Conservation (phyloP, 2,329 filamentous ascomycete species). For the Pseudophaeomoniella oleicola region DNA sequence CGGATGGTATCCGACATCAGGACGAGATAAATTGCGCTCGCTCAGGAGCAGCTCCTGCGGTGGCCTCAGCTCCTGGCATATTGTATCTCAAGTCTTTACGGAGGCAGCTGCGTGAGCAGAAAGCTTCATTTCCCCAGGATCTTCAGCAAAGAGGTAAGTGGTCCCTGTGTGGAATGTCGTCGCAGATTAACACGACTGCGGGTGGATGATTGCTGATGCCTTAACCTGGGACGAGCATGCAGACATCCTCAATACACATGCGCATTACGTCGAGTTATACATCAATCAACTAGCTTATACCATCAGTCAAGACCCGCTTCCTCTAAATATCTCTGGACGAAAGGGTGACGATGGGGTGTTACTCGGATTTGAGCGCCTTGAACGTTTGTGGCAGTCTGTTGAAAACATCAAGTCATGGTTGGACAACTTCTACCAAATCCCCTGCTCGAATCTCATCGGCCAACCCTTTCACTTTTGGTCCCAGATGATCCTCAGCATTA, state of each 20-base stretch:
- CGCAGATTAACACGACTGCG: conserved; percentile 2
- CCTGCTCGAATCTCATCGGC: conserved; percentile 13
- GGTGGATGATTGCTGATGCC: background rate
- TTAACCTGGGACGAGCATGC: conserved; percentile 1
- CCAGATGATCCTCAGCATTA: conserved; percentile 20
- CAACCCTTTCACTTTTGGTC: conserved; percentile 23
- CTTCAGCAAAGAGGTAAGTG: conserved; percentile 12
- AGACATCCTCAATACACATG: conserved; percentile 16
- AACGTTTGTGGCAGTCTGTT: conserved; percentile 20
- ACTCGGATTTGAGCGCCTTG: conserved; percentile 17
- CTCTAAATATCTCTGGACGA: conserved; percentile 5
- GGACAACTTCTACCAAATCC: conserved; percentile 16
- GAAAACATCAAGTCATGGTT: conserved; percentile 20
- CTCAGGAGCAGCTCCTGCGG: conserved; percentile 3
- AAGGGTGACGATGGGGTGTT: conserved; percentile 5
- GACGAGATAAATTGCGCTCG: conserved; percentile 11
- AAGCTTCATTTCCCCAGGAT: conserved; percentile 12
- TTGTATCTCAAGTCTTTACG: conserved; percentile 18
- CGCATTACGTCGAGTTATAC: conserved; percentile 15
- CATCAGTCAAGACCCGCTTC: conserved; percentile 10
- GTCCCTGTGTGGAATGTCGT: background rate
- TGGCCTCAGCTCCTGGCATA: conserved; percentile 7
- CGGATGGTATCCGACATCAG: conserved; percentile 16
- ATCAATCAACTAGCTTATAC: conserved; percentile 16
- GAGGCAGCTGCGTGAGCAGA: conserved; percentile 18